Conservation (phyloP, 768 basidiomycete species). For the Porphyrellus cyaneotinctus region DNA sequence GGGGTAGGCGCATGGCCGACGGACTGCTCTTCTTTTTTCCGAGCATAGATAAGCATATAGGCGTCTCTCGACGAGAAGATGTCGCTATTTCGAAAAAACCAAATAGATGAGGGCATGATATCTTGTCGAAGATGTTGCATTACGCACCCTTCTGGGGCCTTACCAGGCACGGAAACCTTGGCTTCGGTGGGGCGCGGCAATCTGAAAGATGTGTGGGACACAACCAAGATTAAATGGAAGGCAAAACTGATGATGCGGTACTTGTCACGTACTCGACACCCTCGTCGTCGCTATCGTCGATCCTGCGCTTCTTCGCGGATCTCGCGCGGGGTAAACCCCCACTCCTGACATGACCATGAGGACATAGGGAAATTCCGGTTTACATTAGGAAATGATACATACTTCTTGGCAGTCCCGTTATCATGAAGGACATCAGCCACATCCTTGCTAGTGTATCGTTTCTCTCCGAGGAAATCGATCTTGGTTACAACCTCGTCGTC, state of each 20-base stretch:
- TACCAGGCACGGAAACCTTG: conserved; percentile 23
- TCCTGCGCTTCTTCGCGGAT: conserved; percentile 45
- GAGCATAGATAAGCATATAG: conserved; percentile 91
- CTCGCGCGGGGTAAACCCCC: conserved; percentile 34
- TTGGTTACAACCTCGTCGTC: conserved; percentile 84
- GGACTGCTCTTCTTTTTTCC: conserved; percentile 30
- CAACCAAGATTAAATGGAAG: conserved; percentile 16
- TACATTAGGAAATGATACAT: conserved; percentile 7
- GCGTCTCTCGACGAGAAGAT: conserved; percentile 76
- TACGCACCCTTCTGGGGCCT: conserved; percentile 63
- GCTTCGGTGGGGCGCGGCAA: conserved; percentile 18
- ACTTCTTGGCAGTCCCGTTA: conserved; percentile 27
- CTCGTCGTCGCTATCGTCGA: conserved; percentile 61
- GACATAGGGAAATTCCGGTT: neutral
- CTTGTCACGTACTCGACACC: conserved; percentile 26
- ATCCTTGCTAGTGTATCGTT: conserved; percentile 32
- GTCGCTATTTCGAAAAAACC: conserved; percentile 33
- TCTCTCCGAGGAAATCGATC: conserved; percentile 52
- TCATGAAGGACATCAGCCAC: conserved; percentile 25
- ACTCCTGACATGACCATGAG: conserved; percentile 15
- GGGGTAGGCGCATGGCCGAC: conserved; percentile 14
- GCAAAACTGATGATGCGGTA: conserved; percentile 11
- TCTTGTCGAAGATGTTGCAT: conserved; percentile 60
- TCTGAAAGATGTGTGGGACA: conserved; percentile 13
- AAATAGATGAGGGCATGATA: conserved; percentile 17